These are phyloP conservation scores for Cercospora nicotianae DNA, from an alignment of 2,329 filamentous ascomycete species.

Conservation along the genomic window DNA sequence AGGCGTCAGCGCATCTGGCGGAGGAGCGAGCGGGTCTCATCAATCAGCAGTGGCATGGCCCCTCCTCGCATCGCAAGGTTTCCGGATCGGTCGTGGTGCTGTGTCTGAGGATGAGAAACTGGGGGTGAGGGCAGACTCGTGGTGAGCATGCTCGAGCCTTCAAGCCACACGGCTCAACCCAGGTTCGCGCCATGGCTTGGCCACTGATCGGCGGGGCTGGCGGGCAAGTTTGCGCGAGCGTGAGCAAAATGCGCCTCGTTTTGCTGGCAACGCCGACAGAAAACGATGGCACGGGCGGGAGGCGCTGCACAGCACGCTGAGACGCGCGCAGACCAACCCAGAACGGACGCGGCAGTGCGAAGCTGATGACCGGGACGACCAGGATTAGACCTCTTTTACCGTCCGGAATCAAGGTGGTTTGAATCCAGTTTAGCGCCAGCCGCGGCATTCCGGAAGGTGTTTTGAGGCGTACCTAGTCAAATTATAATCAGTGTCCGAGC, in stretches of 20 bases:
- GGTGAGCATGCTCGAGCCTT: slow-evolving; percentile 2
- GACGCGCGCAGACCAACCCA: not conserved
- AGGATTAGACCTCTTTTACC: too few relatives aligned
- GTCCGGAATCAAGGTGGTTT: too few relatives aligned
- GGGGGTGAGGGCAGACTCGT: not conserved
- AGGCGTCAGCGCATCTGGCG: not conserved
- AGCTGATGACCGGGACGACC: not conserved
- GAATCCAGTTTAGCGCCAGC: too few relatives aligned
- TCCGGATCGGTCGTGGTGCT: not conserved
- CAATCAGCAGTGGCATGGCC: not conserved
- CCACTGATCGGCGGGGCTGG: not conserved
- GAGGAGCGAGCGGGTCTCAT: not conserved
- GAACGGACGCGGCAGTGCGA: not conserved
- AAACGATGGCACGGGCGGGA: not conserved
- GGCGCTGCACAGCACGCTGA: not conserved
- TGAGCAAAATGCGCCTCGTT: not conserved
- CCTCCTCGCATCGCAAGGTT: not conserved
- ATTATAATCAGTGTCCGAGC: too few relatives aligned
- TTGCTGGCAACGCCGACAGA: not conserved
- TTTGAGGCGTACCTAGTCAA: too few relatives aligned
- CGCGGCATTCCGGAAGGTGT: too few relatives aligned
- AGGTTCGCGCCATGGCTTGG: not conserved
- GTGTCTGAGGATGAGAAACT: not conserved
- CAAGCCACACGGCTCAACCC: not conserved
- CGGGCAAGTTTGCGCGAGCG: slow-evolving; percentile 12